Percentiles rank a stretch among this genome's conserved stretches.
These are phyloP conservation scores for Tuber umbilicatum DNA, from an alignment of 495 filamentous ascomycete species.

Conservation along the genomic window DNA sequence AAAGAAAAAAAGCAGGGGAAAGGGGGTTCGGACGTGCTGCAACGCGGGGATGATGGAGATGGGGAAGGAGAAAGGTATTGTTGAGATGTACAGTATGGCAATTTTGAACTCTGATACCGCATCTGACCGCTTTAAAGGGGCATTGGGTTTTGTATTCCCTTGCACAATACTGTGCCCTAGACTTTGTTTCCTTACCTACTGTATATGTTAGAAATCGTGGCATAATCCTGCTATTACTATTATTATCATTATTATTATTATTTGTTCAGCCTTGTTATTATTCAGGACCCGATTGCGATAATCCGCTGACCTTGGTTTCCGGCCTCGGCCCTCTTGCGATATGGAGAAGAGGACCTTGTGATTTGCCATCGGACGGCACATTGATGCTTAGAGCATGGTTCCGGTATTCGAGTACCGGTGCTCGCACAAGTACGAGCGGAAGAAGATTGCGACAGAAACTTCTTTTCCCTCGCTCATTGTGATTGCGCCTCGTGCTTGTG, in stretches of 20 bases:
- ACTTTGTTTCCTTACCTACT: not conserved
- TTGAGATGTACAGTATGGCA: not conserved
- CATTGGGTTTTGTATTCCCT: not conserved
- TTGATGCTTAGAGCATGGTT: not conserved
- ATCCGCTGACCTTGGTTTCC: not conserved
- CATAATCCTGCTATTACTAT: not conserved
- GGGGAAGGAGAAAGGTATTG: not conserved
- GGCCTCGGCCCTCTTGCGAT: not conserved
- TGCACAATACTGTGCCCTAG: not conserved
- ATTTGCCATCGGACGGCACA: not conserved
- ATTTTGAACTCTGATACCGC: not conserved
- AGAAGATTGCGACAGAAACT: not conserved
- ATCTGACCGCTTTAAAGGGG: not conserved
- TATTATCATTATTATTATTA: not conserved
- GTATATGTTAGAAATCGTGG: not conserved
- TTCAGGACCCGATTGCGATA: not conserved
- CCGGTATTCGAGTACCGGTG: no score
- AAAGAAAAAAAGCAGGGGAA: not conserved
- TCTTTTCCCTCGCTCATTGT: not conserved
- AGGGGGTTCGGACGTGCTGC: not conserved
- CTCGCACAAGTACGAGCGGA: not conserved
- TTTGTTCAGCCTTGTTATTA: not conserved
- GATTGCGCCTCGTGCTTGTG: not conserved
- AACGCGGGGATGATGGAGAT: not conserved
- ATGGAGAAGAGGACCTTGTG: not conserved